Conservation (phyloP, 805 yeast genomes). For the Candida tibetensis region DNA sequence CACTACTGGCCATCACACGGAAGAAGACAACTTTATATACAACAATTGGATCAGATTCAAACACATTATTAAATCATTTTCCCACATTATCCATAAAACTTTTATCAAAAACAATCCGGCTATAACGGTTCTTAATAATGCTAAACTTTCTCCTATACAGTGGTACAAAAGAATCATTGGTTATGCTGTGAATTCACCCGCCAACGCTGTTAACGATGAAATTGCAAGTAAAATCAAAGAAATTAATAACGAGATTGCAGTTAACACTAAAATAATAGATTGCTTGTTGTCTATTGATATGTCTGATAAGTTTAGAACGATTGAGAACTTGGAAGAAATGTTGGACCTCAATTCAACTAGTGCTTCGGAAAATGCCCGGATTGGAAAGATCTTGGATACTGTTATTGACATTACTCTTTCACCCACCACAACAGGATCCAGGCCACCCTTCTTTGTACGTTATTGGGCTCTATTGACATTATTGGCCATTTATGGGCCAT, state of each 20-base stretch:
- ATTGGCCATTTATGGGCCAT: slow-evolving; percentile 52
- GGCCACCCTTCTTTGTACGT: slow-evolving; percentile 45
- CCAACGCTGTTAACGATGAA: slow-evolving; percentile 24
- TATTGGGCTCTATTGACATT: slow-evolving; percentile 64
- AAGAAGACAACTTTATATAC: slow-evolving; percentile 18
- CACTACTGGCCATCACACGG: slow-evolving; percentile 6
- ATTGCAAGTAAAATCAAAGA: slow-evolving; percentile 19
- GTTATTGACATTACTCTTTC: slow-evolving; percentile 1
- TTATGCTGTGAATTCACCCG: slow-evolving; percentile 16
- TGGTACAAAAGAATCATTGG: slow-evolving; percentile 4
- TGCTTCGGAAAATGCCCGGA: slow-evolving; percentile 4
- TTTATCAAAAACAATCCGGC: slow-evolving; percentile 16
- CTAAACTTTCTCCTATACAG: slow-evolving; percentile 4
- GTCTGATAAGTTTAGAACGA: slow-evolving; percentile 3
- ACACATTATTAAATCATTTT: slow-evolving; percentile 7
- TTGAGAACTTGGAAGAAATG: slow-evolving; percentile 11
- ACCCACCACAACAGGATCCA: neutral
- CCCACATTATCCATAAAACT: slow-evolving; percentile 6
- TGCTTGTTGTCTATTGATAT: slow-evolving; percentile 18
- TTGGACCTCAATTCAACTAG: neutral
- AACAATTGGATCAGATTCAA: slow-evolving; percentile 11
- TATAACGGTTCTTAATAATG: slow-evolving; percentile 11
- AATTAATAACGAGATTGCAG: slow-evolving; percentile 22
- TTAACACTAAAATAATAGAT: slow-evolving; percentile 23
- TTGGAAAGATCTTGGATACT: slow-evolving; percentile 3